A percentile compares a stretch with the other conserved stretches of the same genome.
Conservation (phyloP, 257 asterid species). For the Salvia splendens region DNA sequence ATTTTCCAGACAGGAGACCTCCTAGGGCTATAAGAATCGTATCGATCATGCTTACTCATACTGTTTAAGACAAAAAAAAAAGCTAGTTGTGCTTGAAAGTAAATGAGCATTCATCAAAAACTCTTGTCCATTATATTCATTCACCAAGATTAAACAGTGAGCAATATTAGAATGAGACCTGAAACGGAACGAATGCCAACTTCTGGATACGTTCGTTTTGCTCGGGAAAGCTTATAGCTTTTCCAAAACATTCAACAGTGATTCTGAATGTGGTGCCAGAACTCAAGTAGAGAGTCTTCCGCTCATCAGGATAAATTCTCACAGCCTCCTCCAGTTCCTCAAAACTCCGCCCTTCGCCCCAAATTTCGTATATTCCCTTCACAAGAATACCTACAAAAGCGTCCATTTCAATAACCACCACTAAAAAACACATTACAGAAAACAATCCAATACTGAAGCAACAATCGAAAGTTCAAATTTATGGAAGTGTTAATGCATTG, state of each 20-base stretch:
- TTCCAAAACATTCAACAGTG: conserved; percentile 80
- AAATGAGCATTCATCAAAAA: conserved; percentile 4
- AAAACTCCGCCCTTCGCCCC: conserved; percentile 87
- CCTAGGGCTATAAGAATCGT: not conserved
- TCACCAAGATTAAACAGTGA: not conserved
- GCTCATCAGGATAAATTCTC: conserved; percentile 63
- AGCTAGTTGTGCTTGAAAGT: no score
- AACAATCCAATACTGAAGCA: conserved; percentile 19
- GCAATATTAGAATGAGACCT: conserved; percentile 47
- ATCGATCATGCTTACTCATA: not conserved
- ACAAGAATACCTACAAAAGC: conserved; percentile 76
- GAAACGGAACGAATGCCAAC: conserved; percentile 73
- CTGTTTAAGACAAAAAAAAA: not conserved
- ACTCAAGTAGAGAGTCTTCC: conserved; percentile 63
- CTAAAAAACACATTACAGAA: not conserved
- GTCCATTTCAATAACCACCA: conserved; percentile 35
- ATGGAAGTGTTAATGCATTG: not conserved
- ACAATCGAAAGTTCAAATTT: not conserved
- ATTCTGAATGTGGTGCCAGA: conserved; percentile 81
- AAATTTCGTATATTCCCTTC: conserved; percentile 89
- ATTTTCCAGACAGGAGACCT: not conserved
- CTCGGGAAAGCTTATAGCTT: conserved; percentile 68
- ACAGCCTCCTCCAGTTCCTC: conserved; percentile 87
- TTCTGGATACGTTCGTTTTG: conserved; percentile 68
- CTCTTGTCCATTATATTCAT: not conserved